Percentiles rank a stretch among this genome's conserved stretches.
These are phyloP conservation scores for Flaveria ramosissima DNA, from an alignment of 129 eudicot species.

Conservation along the genomic window DNA sequence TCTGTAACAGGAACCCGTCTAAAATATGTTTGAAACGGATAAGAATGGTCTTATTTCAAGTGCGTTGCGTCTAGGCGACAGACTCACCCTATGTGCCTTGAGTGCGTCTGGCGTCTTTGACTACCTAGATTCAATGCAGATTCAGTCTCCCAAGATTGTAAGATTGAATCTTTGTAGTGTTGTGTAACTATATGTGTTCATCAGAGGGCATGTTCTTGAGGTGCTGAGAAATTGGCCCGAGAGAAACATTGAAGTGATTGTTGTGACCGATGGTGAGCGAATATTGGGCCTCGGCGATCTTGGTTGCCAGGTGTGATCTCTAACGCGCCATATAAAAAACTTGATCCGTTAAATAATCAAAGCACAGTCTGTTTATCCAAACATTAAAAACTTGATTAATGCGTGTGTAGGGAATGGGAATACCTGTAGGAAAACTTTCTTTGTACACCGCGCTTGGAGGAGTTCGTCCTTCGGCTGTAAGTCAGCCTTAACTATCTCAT, in stretches of 20 bases:
- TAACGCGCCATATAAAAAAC: neutral
- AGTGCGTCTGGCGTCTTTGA: no score
- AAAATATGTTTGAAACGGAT: no score
- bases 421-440: slow-evolving; percentile 94
- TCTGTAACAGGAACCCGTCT: no score
- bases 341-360: neutral
- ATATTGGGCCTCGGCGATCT: slow-evolving; percentile 92
- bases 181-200: slow-evolving; percentile 30
- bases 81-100: no score
- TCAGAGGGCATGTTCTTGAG: slow-evolving; percentile 78
- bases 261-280: slow-evolving; percentile 94
- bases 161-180: slow-evolving; percentile 4
- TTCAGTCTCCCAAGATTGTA: neutral
- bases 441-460: slow-evolving; percentile 93
- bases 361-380: neutral
- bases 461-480: slow-evolving; percentile 90
- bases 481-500: neutral
- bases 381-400: neutral
- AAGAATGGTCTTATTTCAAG: no score
- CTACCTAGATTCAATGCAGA: neutral
- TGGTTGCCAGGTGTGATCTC: slow-evolving; percentile 73
- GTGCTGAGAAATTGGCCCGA: slow-evolving; percentile 89
- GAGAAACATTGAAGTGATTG: slow-evolving; percentile 75
- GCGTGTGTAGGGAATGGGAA: slow-evolving; percentile 79
- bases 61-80: no score